Conservation (phyloP, 441 rosid species). For the Mallotus japonicus region DNA sequence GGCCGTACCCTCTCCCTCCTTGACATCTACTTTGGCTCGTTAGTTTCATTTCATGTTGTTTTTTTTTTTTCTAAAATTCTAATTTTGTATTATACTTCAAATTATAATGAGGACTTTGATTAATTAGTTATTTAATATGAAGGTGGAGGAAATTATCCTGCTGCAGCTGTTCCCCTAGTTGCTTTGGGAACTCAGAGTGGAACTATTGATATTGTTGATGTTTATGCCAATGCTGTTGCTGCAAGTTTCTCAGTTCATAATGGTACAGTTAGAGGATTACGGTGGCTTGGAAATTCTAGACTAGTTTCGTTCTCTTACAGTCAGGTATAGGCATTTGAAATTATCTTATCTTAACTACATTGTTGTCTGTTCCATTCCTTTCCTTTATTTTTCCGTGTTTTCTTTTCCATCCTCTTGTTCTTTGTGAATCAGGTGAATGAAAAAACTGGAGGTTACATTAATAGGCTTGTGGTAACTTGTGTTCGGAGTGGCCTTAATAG, state of each 20-base stretch:
- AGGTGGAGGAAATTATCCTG: constrained; percentile 97
- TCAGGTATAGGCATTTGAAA: constrained; percentile 54
- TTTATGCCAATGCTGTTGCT: constrained; percentile 92
- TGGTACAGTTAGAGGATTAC: constrained; percentile 78
- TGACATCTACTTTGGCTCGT: constrained; percentile 95
- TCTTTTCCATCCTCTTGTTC: neutral
- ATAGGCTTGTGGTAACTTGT: constrained; percentile 87
- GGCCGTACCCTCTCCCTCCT: constrained; percentile 93
- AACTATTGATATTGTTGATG: constrained; percentile 80
- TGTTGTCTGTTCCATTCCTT: neutral
- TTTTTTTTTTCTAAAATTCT: constrained; percentile 5
- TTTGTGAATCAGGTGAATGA: constrained; percentile 67
- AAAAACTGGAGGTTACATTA: constrained; percentile 88
- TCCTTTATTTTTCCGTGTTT: neutral
- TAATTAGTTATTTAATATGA: constrained; percentile 35
- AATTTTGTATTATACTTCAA: constrained; percentile 13
- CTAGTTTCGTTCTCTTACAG: constrained; percentile 90
- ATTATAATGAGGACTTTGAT: constrained; percentile 18
- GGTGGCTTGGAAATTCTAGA: constrained; percentile 99
- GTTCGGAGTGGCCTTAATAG: constrained; percentile 91
- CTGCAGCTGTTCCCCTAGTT: constrained; percentile 94
- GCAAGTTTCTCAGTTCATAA: constrained; percentile 82
- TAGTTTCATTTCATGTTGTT: constrained; percentile 42
- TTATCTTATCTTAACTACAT: constrained; percentile 14
- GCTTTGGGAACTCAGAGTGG: constrained; percentile 98